Base-by-base conservation (phyloP, 176 grass and related monocot species). In the Tillandsia leiboldiana region DNA sequence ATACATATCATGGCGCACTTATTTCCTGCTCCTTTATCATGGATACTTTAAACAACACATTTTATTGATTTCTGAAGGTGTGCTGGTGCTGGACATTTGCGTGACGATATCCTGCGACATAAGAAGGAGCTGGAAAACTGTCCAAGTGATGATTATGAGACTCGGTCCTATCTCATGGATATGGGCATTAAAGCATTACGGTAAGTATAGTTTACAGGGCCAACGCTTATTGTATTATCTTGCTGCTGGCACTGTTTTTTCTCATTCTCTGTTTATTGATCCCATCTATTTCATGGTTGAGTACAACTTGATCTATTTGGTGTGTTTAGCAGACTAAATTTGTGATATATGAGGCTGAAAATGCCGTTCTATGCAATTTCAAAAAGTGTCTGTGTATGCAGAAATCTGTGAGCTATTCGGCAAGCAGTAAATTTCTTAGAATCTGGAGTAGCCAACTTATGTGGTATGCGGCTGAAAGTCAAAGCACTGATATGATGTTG, bases 121-220 rank as follows among this genome's bases (percentile, higher is more conserved):
- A 92, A 86, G 82, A 90, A 89, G 74, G 82, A 68, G 65, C 70
- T 97, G 79, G 87, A 87, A 77, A 78, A 87, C 72, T 87, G 63
- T 71, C 75, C 84, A 14, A 73, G 73, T 80, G 88, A 92, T 47
- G 83, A 88, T 50, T 82, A 96, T 3, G 89, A 92, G 53, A 63
- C 66, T 75, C 56, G 75, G 68, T 90, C 89, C 51, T 83, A 87
- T 81, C 82, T 90, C 24, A 85, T 78, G 82, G 94, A 97, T 66
- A 90, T 97, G 84, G 84, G 94, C 68, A 97, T 86, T 64, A 97
- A 97, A 91, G 89, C 94, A 81, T 84, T 97, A 74, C 87, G 89
- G 94, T 92, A 75, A 79, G 81, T 85, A 61, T 72, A 54, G 17
- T 33, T 63, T 49, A 61, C 56, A 61, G 22, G 22, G 15, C 10